Evolutionary conservation across 2,329 filamentous ascomycete genomes (phyloP), one percentile per base, ranked within the genome.

Genomic region (Rutstroemia sydowiana): DNA sequence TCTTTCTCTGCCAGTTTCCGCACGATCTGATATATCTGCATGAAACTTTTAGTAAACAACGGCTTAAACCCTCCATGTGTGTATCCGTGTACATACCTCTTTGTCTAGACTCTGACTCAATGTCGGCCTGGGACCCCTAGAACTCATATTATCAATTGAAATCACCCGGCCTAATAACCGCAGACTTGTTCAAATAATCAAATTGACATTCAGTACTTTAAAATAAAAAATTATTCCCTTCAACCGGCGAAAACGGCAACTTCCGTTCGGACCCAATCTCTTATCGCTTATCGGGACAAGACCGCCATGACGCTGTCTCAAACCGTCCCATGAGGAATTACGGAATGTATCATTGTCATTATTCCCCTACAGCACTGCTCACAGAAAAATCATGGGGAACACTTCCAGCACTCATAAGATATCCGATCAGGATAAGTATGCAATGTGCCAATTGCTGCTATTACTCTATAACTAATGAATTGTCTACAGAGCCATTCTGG

Each of bases 401-500:
- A 70, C 76, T 46, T 70, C 71, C 61, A 85, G 81, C 68, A 71
- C 77, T 51, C 76, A 79, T 64, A 86, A 82, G 68, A 80, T 87
- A 55, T 84, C 84, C 31, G 78, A 81, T 63, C 91, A 96, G 73
- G 92, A 97, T 73, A 90, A 89, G 91, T 95, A 67, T 63, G 79
- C 68, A 46, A 14, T 31, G 28, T 14, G 36, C 10, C 20, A 7
- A n/a, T 18, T 30, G 11, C 20, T 6, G 10, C 18, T 39, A 31
- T 42, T 30, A 14, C 39, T 30, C 50, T 45, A 54, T 39, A n/a
- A 43, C 43, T 47, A 13, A 31, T 23, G 8, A 30, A 43, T 11
- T 20, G 21, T 11, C n/a, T 18, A 52, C 43, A 96, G 91, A 74
- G 92, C 92, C 55, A 96, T 97, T 71, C 85, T 97, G 65, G 91